Base-by-base conservation (phyloP, 2,329 filamentous ascomycete genomes). In the Aspergillus sp. region DNA sequence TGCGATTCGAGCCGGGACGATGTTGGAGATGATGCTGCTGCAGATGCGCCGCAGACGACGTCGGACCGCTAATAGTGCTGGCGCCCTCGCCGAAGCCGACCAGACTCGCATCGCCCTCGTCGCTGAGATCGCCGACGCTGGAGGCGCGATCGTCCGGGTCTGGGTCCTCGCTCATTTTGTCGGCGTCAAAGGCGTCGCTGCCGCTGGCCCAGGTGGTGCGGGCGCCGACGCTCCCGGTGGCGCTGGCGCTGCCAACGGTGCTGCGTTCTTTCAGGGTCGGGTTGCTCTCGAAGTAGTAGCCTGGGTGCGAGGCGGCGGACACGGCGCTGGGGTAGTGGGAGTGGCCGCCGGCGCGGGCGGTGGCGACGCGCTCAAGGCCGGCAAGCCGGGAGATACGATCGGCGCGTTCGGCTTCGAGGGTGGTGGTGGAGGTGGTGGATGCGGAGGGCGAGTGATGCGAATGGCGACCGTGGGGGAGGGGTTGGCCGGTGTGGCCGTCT, bases 31-130 rank as follows among this genome's bases (percentile, higher is more conserved):
- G 35, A 11, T 17, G 35, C 35, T 17, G 35, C 35, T 38, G 35
- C 11, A 30, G 26, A n/a, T 38, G 35, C 14, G 16, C 16, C 35
- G 35, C 14, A 3, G 35, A 42, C 81, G 66, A 88, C 26, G 78
- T 88, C 36, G 89, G 89, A 0, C 90, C 90, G 54, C 86, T 90
- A 52, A 92, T 86, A 4, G 90, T 90, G 69, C 88, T 90, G 9
- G 93, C 92, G 32, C 92, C 93, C 70, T 96, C 92, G 46, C 93
- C 93, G 62, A 96, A 96, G 0, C 88, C 93, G 9, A 96, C 93
- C 5, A 96, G 79, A 57, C 88, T 93, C 2, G 87, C 89, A 48
- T 85, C 86, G 7, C 86, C 88, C 64, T 95, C 90, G 62, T 95
- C 91, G 62, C 89, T 93, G 80, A 94, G 87, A 53, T 88, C 89